Evolutionary conservation across 2,329 filamentous ascomycete species (phyloP).

Genomic region (Coleophoma crateriformis): DNA sequence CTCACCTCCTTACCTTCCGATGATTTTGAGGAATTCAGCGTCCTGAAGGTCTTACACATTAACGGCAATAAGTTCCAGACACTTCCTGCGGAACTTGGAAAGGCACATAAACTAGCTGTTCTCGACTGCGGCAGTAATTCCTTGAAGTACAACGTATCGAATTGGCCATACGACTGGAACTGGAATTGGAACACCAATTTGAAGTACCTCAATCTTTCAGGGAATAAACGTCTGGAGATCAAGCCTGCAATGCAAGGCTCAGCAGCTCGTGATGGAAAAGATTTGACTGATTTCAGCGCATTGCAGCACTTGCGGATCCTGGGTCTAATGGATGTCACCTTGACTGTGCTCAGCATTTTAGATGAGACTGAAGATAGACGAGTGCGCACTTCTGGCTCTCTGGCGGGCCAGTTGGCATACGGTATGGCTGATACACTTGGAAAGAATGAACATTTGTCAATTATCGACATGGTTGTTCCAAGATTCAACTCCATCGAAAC

Average conservation of each 20-base stretch:
- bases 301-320: constrained; percentile 79
- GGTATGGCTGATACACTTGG: constrained; percentile 97
- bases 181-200: constrained; percentile 98
- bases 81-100: constrained; percentile 87
- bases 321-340: constrained; percentile 95
- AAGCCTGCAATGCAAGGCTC: constrained; percentile 67
- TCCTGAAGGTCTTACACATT: constrained; percentile 85
- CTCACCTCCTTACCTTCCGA: constrained; percentile 87
- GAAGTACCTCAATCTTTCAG: constrained; percentile 91
- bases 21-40: constrained; percentile 84
- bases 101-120: constrained; percentile 85
- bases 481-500: constrained; percentile 85
- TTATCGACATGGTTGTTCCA: constrained; percentile 91
- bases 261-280: constrained; percentile 61
- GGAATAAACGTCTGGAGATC: constrained; percentile 95
- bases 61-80: constrained; percentile 99
- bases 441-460: constrained; percentile 89
- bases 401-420: constrained; percentile 86
- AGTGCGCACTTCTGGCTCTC: constrained; percentile 92
- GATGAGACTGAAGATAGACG: constrained; percentile 93
- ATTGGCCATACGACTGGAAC: constrained; percentile 99
- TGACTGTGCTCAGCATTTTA: constrained; percentile 87
- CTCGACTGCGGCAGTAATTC: constrained; percentile 93
- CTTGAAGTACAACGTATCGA: constrained; percentile 97
- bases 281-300: constrained; percentile 85